These are phyloP conservation scores for Stellera chamaejasme DNA, from an alignment of 345 rosid species.

Conservation along the genomic window DNA sequence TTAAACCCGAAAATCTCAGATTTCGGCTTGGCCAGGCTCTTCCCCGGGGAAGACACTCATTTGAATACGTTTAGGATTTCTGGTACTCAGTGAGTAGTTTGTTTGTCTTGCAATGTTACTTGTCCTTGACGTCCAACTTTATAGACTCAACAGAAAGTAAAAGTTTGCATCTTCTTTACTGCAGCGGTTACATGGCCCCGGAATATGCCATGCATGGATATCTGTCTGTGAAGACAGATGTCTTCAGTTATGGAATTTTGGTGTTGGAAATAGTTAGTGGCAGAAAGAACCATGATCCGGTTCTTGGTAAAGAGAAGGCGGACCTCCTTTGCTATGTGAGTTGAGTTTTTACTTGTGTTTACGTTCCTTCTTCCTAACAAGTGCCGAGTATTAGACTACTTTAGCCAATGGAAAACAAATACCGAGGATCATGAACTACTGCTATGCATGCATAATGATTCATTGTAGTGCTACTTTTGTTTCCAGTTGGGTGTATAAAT, in stretches of 20 bases:
- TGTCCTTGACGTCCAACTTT: not conserved
- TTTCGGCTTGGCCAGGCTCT: conserved; percentile 82
- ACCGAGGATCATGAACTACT: too few relatives aligned
- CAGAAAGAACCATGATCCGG: conserved; percentile 56
- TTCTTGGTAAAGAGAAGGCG: conserved; percentile 38
- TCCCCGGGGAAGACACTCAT: conserved; percentile 81
- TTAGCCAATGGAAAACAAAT: too few relatives aligned
- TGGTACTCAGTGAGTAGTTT: conserved; percentile 74
- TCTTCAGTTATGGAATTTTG: conserved; percentile 79
- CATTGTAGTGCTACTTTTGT: too few relatives aligned
- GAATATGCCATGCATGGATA: conserved; percentile 83
- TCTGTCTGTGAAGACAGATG: conserved; percentile 76
- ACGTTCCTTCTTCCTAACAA: too few relatives aligned
- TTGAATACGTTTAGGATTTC: conserved; percentile 62
- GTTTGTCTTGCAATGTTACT: conserved; percentile 1
- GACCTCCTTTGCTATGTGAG: conserved; percentile 85
- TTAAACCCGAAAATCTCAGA: conserved; percentile 80
- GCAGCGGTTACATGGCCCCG: conserved; percentile 96
- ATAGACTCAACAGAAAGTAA: not conserved
- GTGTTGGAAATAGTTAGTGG: conserved; percentile 82
- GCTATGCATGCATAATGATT: too few relatives aligned
- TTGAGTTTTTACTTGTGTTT: conserved; percentile 5
- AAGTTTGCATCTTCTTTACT: conserved; percentile 12
- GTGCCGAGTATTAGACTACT: too few relatives aligned
- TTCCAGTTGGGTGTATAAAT: too few relatives aligned